Percentiles rank a stretch among this genome's conserved stretches.
Evolutionary conservation across 192 early-diverging fungal genomes (phyloP).

Genomic region (Rhizophagus prolifer): DNA sequence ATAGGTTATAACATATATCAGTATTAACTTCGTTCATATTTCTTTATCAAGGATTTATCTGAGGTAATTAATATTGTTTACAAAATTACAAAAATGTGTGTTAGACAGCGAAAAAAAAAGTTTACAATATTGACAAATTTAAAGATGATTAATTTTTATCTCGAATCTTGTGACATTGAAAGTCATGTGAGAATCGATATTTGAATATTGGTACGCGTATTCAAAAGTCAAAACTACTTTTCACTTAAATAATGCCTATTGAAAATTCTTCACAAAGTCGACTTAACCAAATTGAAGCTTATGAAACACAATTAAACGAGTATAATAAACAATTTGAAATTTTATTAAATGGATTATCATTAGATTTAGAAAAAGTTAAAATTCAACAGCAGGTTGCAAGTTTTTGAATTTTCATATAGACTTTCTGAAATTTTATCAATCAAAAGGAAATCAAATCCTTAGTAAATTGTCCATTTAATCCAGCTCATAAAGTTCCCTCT

Average conservation of each 20-base stretch:
- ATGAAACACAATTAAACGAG: conserved; percentile 7
- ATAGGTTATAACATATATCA: conserved; percentile 17
- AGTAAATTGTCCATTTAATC: conserved; percentile 27
- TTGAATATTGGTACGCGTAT: too few relatives aligned
- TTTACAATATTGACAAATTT: too few relatives aligned
- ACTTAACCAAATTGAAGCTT: neutral
- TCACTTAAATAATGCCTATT: neutral
- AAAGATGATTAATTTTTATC: too few relatives aligned
- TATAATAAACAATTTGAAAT: conserved; percentile 11
- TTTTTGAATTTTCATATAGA: neutral
- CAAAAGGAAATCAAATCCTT: neutral
- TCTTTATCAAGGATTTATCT: too few relatives aligned
- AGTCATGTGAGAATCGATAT: too few relatives aligned
- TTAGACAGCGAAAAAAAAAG: too few relatives aligned
- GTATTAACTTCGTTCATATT: conserved; percentile 14
- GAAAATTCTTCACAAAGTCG: neutral
- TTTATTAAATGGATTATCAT: neutral
- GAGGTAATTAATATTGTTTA: neutral
- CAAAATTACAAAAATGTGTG: neutral
- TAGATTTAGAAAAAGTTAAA: neutral
- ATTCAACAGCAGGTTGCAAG: neutral
- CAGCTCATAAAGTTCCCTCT: conserved; percentile 25
- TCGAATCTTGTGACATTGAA: too few relatives aligned
- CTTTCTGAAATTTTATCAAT: neutral
- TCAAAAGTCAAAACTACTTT: neutral